Percentiles rank a stretch among this genome's conserved stretches.
Conservation (phyloP, 2,329 filamentous ascomycete species). For the Ilyonectria sp. region DNA sequence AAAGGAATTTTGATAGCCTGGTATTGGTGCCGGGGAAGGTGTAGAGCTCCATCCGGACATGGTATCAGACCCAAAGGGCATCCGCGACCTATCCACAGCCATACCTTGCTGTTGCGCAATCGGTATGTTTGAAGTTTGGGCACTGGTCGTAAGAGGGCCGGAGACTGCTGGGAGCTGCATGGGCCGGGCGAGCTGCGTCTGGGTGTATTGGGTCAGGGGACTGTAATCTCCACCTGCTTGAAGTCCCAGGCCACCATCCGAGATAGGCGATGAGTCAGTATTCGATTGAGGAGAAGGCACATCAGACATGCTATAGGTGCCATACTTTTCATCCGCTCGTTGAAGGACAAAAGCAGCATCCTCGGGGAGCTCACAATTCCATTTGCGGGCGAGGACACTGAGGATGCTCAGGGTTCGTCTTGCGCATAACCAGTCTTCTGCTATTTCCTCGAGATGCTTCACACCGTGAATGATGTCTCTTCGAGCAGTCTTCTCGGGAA, state of each 20-base stretch:
- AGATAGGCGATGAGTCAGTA: conserved; percentile 50
- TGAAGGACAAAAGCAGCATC: conserved; percentile 85
- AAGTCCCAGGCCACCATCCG: conserved; percentile 46
- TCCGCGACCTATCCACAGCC: conserved; percentile 38
- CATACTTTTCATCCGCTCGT: conserved; percentile 85
- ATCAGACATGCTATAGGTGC: conserved; percentile 76
- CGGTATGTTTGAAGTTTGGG: conserved; percentile 26
- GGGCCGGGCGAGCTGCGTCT: conserved; percentile 44
- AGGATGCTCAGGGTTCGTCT: conserved; percentile 88
- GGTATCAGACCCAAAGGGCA: conserved; percentile 43
- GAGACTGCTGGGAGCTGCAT: conserved; percentile 39
- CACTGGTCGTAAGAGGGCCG: conserved; percentile 35
- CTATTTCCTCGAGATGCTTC: conserved; percentile 94
- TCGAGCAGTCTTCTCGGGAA: conserved; percentile 91
- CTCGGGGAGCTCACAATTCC: conserved; percentile 88
- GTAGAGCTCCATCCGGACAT: conserved; percentile 47
- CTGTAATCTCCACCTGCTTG: conserved; percentile 52
- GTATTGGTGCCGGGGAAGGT: conserved; percentile 37
- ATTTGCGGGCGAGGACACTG: conserved; percentile 87
- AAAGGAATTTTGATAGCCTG: conserved; percentile 42
- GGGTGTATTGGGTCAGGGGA: conserved; percentile 53
- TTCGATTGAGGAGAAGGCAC: conserved; percentile 68
- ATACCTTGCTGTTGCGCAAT: conserved; percentile 39
- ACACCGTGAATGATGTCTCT: conserved; percentile 92
- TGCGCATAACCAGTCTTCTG: conserved; percentile 93